A percentile compares a stretch with the other conserved stretches of the same genome.
phyloP scores from a whole-genome alignment of 2,329 filamentous ascomycete species.

The Phyllosticta citriasiana region DNA sequence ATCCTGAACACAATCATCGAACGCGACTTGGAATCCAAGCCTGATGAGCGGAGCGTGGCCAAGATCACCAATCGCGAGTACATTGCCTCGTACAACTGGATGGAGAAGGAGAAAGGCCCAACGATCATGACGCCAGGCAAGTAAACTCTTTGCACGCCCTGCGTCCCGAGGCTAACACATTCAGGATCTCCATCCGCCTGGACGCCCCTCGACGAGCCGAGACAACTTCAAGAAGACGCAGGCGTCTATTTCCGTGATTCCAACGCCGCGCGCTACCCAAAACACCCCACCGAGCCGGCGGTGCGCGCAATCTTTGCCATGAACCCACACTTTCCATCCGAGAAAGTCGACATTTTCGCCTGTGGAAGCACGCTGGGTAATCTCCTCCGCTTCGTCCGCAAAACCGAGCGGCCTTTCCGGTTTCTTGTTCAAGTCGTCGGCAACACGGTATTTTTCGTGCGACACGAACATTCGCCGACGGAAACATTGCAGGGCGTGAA shows the following conservation, averaged over 20 bases:
- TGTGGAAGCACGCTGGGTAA: conserved; percentile 54
- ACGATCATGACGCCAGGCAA: conserved; percentile 39
- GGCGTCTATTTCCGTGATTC: conserved; percentile 45
- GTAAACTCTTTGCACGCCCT: neutral
- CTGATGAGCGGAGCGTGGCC: neutral
- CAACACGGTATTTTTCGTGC: conserved; percentile 52
- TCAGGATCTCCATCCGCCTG: conserved; percentile 43
- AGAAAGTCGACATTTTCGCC: conserved; percentile 44
- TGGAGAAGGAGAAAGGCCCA: conserved; percentile 22
- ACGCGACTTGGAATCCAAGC: conserved; percentile 7
- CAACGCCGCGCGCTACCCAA: conserved; percentile 42
- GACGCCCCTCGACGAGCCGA: conserved; percentile 32
- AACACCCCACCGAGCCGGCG: conserved; percentile 43
- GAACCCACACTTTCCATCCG: conserved; percentile 26
- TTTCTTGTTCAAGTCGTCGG: conserved; percentile 49
- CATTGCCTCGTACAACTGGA: conserved; percentile 46
- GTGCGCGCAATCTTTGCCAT: conserved; percentile 33
- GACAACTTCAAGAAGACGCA: conserved; percentile 33
- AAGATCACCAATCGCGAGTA: conserved; percentile 32
- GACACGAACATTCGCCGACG: conserved; percentile 50
- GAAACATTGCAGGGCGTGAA: conserved; percentile 45
- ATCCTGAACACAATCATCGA: conserved; percentile 16
- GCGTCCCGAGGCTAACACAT: neutral
- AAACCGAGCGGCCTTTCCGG: conserved; percentile 42
- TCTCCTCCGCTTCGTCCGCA: conserved; percentile 46